Evolutionary conservation across 768 basidiomycete species (phyloP).

Genomic region (Mycena maculata): DNA sequence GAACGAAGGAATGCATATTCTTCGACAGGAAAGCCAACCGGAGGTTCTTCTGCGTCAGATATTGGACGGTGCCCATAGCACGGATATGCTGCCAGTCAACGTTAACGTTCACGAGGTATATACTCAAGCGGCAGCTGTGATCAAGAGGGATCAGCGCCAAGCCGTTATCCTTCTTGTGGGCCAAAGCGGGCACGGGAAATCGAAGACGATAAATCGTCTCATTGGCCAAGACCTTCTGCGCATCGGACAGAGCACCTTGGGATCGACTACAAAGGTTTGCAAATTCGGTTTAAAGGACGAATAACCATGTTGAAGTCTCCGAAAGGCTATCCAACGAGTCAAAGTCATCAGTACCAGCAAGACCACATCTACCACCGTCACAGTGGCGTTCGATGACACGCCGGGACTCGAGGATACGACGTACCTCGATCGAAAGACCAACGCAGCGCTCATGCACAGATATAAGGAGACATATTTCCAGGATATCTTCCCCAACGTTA

Average conservation of each 20-base stretch:
- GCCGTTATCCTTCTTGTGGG: conserved; percentile 13
- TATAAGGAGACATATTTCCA: conserved; percentile 8
- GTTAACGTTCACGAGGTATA: conserved; percentile 4
- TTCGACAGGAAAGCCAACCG: background rate
- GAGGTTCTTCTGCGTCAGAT: conserved; percentile 5
- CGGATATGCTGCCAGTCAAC: background rate
- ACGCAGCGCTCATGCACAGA: conserved; percentile 5
- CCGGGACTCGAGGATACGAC: conserved; percentile 16
- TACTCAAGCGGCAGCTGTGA: background rate
- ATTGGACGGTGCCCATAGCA: background rate
- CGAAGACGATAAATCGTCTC: conserved; percentile 13
- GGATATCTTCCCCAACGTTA: conserved; percentile 3
- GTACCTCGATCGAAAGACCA: conserved; percentile 1
- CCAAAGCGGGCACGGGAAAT: conserved; percentile 16
- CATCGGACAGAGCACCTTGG: conserved; percentile 1
- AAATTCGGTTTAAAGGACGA: background rate
- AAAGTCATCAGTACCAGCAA: background rate
- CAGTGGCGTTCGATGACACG: conserved; percentile 13
- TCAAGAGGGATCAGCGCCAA: background rate
- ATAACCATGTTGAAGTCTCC: background rate
- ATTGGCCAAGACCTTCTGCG: background rate
- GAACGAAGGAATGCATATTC: conserved; percentile 5
- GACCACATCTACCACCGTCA: background rate
- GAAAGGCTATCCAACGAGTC: conserved; percentile 7
- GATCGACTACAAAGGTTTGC: conserved; percentile 2